These are phyloP conservation scores for Termitomyces sp. DNA, from an alignment of 768 basidiomycete genomes.

Conservation along the genomic window DNA sequence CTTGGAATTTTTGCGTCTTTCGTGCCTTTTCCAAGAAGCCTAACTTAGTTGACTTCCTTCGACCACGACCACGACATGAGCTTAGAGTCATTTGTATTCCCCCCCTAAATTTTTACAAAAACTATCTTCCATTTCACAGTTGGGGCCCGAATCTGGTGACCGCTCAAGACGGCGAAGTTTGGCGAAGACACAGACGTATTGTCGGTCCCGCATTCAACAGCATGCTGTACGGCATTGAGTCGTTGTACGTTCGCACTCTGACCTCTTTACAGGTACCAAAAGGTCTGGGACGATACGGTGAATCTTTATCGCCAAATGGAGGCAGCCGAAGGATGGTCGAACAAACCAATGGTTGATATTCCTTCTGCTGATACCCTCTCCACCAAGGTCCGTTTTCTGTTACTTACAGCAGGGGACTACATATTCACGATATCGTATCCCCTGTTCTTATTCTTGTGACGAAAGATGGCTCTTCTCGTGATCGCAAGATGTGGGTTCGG, in stretches of 20 bases:
- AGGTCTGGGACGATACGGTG: conserved; percentile 28
- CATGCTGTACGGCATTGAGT: conserved; percentile 22
- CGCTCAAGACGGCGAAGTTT: conserved; percentile 28
- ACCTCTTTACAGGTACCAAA: conserved; percentile 18
- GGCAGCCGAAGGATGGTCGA: conserved; percentile 20
- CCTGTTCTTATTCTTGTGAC: too few species aligned
- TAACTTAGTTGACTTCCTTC: neutral
- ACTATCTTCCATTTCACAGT: neutral
- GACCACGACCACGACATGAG: neutral
- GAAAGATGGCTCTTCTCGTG: conserved; percentile 8
- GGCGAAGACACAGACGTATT: conserved; percentile 40
- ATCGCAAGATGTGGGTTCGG: conserved; percentile 43
- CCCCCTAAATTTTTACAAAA: neutral
- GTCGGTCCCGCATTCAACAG: conserved; percentile 39
- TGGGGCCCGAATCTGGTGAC: conserved; percentile 6
- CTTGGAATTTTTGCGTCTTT: neutral
- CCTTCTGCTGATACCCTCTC: conserved; percentile 3
- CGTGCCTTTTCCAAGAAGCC: neutral
- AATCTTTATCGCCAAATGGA: conserved; percentile 27
- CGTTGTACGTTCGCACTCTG: neutral
- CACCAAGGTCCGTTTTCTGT: too few species aligned
- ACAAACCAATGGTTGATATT: conserved; percentile 12
- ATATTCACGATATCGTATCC: too few species aligned
- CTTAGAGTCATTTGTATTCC: neutral
- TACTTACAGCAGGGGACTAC: too few species aligned